Evolutionary conservation across 225 moss, liverwort and hornwort species (phyloP).

Genomic region (Ulota crispa): DNA sequence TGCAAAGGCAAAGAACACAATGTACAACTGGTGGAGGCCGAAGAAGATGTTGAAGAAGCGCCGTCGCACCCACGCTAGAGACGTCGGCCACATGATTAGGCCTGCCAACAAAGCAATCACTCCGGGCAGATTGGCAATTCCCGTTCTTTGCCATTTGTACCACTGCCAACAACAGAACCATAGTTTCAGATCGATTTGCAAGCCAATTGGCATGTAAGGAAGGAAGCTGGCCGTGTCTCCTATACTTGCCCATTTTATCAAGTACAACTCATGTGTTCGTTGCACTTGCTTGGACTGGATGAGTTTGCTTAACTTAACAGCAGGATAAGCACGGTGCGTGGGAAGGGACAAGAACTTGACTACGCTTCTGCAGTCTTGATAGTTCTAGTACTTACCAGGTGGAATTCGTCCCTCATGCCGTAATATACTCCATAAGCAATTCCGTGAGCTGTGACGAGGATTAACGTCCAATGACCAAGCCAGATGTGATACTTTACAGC

Average conservation of each 20-base stretch:
- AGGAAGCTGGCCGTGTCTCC: neutral
- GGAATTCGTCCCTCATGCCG: constrained; percentile 8
- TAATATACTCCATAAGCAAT: constrained; percentile 25
- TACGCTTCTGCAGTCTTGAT: too few species aligned
- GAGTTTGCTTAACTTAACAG: too few species aligned
- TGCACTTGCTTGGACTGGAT: neutral
- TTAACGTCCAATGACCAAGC: constrained; percentile 46
- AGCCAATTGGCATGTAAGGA: neutral
- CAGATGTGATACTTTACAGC: constrained; percentile 73
- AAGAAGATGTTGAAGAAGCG: constrained; percentile 61
- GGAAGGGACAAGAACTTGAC: too few species aligned
- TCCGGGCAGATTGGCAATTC: constrained; percentile 43
- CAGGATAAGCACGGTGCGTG: too few species aligned
- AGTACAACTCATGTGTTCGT: neutral
- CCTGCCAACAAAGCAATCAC: constrained; percentile 45
- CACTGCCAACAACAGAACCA: constrained; percentile 13
- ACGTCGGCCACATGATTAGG: constrained; percentile 57
- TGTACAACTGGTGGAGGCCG: constrained; percentile 61
- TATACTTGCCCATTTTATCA: neutral
- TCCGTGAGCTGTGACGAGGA: constrained; percentile 27
- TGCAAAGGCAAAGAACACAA: constrained; percentile 54
- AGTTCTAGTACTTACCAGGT: constrained; percentile 16
- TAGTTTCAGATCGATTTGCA: neutral
- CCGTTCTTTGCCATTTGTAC: constrained; percentile 29
- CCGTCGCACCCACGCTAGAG: constrained; percentile 39